Evolutionary conservation across 805 yeast genomes (phyloP).

Genomic region (Pichia occidentalis): DNA sequence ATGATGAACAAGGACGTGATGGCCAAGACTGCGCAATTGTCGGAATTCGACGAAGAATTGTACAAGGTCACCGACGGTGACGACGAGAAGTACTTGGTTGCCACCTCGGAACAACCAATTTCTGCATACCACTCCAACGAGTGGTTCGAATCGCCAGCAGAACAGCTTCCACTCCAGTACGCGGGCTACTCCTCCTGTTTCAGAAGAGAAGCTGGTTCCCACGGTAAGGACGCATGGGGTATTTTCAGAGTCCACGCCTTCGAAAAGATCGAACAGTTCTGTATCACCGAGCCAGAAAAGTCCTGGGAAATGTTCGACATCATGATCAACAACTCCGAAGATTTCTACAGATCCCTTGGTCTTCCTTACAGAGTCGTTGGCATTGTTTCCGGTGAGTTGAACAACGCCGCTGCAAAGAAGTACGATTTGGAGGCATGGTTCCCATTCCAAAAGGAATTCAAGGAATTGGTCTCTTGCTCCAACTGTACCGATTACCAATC

Average conservation of each 20-base stretch:
- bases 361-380: slow-evolving; percentile 97
- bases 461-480: slow-evolving; percentile 96
- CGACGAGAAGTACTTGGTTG: slow-evolving; percentile 95
- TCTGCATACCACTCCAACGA: slow-evolving; percentile 96
- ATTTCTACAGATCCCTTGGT: slow-evolving; percentile 84
- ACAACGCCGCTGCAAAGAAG: slow-evolving; percentile 98
- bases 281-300: slow-evolving; percentile 93
- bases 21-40: slow-evolving; percentile 98
- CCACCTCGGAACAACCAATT: slow-evolving; percentile 98
- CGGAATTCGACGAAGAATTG: slow-evolving; percentile 96
- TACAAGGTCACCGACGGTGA: slow-evolving; percentile 96
- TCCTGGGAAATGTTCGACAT: slow-evolving; percentile 97
- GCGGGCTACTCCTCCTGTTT: slow-evolving; percentile 98
- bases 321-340: slow-evolving; percentile 89
- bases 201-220: slow-evolving; percentile 99
- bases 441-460: slow-evolving; percentile 98
- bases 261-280: slow-evolving; percentile 96
- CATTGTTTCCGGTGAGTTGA: slow-evolving; percentile 96
- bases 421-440: slow-evolving; percentile 99
- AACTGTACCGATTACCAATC: slow-evolving; percentile 99
- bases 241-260: slow-evolving; percentile 98
- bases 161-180: slow-evolving; percentile 92
- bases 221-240: slow-evolving; percentile 99
- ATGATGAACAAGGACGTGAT: slow-evolving; percentile 99
- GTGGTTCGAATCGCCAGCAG: slow-evolving; percentile 97